Evolutionary conservation across 108 stramenopile species (phyloP).

Genomic region (Aurantiochytrium sp.): DNA sequence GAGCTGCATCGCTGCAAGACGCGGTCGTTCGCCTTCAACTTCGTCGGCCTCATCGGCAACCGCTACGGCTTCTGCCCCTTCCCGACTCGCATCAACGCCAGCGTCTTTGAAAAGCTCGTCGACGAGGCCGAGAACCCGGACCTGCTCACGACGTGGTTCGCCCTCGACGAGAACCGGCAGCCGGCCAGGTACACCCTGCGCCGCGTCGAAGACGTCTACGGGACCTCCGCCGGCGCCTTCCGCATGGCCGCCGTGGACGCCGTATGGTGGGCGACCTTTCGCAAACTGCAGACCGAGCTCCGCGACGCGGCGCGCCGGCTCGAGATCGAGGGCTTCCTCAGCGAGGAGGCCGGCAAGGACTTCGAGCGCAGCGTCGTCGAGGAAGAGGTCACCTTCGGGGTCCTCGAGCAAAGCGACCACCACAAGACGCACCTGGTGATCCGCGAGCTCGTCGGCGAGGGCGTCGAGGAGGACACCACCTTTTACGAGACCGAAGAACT

Average conservation of each 20-base stretch:
- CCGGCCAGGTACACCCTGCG: background rate
- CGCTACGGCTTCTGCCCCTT: constrained; percentile 14
- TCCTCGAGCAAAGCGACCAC: background rate
- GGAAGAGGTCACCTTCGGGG: background rate
- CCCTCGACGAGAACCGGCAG: background rate
- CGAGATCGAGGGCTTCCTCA: background rate
- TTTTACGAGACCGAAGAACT: background rate
- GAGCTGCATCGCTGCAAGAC: background rate
- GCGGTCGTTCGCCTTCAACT: background rate
- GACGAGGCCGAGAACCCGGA: background rate
- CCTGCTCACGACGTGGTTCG: background rate
- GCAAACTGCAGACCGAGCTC: background rate
- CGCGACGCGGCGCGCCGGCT: background rate
- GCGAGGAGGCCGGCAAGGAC: background rate
- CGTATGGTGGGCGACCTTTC: background rate
- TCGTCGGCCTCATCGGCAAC: background rate
- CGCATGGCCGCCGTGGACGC: background rate
- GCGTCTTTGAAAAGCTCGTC: background rate
- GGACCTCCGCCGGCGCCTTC: background rate
- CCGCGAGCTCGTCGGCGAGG: background rate
- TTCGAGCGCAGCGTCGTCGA: background rate
- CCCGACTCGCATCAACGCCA: background rate
- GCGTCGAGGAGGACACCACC: background rate
- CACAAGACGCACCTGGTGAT: background rate
- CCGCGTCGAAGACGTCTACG: background rate